Base-by-base conservation (phyloP, 345 rosid genomes). In the Linum trigynum region DNA sequence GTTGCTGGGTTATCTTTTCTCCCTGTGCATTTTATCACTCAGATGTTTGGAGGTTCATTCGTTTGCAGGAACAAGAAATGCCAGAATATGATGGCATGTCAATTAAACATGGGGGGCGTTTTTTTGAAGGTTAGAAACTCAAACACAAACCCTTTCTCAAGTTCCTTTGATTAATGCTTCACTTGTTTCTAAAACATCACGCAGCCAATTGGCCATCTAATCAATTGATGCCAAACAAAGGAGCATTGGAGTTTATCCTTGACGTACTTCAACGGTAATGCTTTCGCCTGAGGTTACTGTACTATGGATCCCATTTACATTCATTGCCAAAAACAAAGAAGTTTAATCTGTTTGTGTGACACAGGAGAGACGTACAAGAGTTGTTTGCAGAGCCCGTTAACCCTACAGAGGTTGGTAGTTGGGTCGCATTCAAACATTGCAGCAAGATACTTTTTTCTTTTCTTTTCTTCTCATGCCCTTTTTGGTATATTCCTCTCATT, bases 341-440 rank as follows among this genome's bases (percentile, higher is more conserved):
- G 7, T 42, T 7, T 10, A 16, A 14, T 16, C 57, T 64, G 38
- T 53, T 39, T 63, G 59, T 41, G 23, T 60, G 36, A 60, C 57
- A 45, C 65, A 71, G 75, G 75, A 63, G 63, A 56, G 78, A 75
- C 66, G 61, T 45, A 7, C 38, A 60, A n/a, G 78, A 71, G 40
- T 14, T 75, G 17, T 71, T 75, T 43, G 75, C 78, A 3, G 65
- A 67, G 66, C 78, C 72, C 10, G 69, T 67, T 40, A 69, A 67
- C 58, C 72, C 72, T 10, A 39, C 64, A 1, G 69, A 71, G 72
- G 78, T 75, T 62, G 17, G 65, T 38, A 67, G 9, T 43, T 48
- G 57, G 55, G 15, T 39, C 37, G n/a, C 11, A 5, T 11, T 38
- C 45, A 38, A 36, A 39, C 57, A 5, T 1, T 57, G 10, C 38